Conservation (phyloP, 1,284 basidiomycete species). For the Rhodotorula sp. region DNA sequence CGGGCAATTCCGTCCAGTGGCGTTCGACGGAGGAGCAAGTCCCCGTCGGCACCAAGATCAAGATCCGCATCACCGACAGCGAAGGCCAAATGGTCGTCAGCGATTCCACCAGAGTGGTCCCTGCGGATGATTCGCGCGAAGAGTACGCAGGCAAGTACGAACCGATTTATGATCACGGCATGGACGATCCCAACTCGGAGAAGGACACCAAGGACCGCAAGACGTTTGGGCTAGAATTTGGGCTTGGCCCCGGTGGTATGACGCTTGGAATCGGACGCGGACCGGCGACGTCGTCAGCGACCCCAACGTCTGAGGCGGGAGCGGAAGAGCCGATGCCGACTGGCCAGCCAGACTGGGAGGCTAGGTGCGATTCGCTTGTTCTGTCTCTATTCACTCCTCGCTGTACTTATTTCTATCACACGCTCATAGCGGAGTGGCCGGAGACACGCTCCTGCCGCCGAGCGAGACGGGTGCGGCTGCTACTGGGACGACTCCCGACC, state of each 20-base stretch:
- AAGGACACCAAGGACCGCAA: neutral
- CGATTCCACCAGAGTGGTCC: slow-evolving; percentile 3
- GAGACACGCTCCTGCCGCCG: too few relatives aligned
- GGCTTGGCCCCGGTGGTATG: neutral
- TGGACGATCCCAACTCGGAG: slow-evolving; percentile 1
- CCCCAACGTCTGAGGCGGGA: neutral
- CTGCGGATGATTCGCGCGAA: neutral
- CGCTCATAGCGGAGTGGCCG: too few relatives aligned
- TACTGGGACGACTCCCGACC: too few relatives aligned
- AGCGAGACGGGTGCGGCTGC: too few relatives aligned
- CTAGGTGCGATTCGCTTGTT: neutral
- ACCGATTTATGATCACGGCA: neutral
- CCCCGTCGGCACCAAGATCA: slow-evolving; percentile 4
- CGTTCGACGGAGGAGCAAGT: slow-evolving; percentile 1
- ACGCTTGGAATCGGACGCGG: too few relatives aligned
- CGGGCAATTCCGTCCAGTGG: slow-evolving; percentile 13
- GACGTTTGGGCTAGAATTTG: neutral
- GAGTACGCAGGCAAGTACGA: too few relatives aligned
- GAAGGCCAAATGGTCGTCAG: slow-evolving; percentile 2
- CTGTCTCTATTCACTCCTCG: too few relatives aligned
- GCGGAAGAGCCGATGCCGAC: neutral
- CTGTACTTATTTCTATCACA: too few relatives aligned
- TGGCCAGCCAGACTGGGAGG: too few relatives aligned
- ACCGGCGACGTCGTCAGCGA: neutral
- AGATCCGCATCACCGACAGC: slow-evolving; percentile 15